Percentiles rank a stretch among this genome's conserved stretches.
phyloP scores from a whole-genome alignment of 139 green algal genomes.

The Raphidocelis subcapitata region DNA sequence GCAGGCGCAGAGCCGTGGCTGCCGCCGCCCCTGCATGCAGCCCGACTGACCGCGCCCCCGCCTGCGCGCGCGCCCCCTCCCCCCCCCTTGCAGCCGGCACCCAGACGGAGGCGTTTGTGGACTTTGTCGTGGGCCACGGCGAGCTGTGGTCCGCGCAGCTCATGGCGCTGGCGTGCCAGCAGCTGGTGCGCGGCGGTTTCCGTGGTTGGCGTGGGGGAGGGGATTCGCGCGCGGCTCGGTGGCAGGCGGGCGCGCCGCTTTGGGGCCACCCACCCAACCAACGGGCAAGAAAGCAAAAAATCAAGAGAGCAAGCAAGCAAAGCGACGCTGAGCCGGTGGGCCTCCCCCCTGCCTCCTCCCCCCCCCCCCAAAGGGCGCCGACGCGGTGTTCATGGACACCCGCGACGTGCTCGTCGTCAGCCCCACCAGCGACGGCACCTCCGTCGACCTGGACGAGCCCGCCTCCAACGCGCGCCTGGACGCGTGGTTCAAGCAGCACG shows the following conservation, averaged over 20 bases:
- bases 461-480: constrained; percentile 71
- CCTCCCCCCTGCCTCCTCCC: too few relatives aligned
- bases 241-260: too few relatives aligned
- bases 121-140: constrained; percentile 97
- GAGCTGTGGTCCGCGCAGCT: constrained; percentile 97
- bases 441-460: constrained; percentile 89
- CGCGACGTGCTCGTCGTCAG: constrained; percentile 91
- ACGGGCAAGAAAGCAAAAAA: too few relatives aligned
- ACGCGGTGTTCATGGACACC: constrained; percentile 88
- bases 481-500: constrained; percentile 58
- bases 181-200: constrained; percentile 47
- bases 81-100: constrained; percentile 69
- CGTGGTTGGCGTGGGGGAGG: too few relatives aligned
- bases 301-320: too few relatives aligned
- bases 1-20: too few relatives aligned
- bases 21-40: too few relatives aligned
- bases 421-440: constrained; percentile 58
- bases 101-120: constrained; percentile 86
- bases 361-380: constrained; percentile 16
- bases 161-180: constrained; percentile 58
- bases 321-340: too few relatives aligned
- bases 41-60: not conserved
- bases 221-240: too few relatives aligned
- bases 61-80: not conserved
- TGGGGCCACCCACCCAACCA: too few relatives aligned